Evolutionary conservation across 2,329 filamentous ascomycete species (phyloP), one percentile per base, ranked within the genome.

Genomic region (Amylocarpus encephaloides): DNA sequence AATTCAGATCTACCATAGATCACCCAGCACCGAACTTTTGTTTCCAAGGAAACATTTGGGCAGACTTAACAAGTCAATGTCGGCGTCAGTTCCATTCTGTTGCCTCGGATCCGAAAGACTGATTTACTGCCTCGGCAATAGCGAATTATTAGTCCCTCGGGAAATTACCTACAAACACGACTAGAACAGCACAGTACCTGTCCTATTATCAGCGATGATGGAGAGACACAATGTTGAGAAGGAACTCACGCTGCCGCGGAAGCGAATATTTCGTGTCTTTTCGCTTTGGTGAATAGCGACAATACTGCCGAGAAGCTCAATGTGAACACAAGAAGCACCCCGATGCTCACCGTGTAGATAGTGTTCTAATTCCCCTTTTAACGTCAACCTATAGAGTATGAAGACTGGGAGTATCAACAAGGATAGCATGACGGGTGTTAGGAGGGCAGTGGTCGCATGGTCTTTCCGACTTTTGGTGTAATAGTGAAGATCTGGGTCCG

Each of bases 131-230:
- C 34, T 36, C 34, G 3, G 12, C 15, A 36, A 40, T 18, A 15
- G 18, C n/a, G 13, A 19, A 16, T 40, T 40, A 4, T 15, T 5
- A 40, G 5, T 26, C 22, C 22, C 10, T 46, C 26, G 43, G 43
- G 36, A 46, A 22, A n/a, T 46, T 46, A 11, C 43, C 38, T 10
- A 61, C 42, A 30, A 59, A 57, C 0, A 58, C 56, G 9, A 58
- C 54, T 16, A 61, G 49, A 6, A 59, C 52, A n/a, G 55, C 59
- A 43, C 55, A 58, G 38, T 60, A 61, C 16, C 59, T 61, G 32
- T 5, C 11, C 11, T 2, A 35, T 7, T 16, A 35, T 26, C 22
- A 26, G 22, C 22, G 7, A 26, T 26, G 22, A 26, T 26, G 22
- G 22, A 26, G 22, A 26, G 4, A 4, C 7, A 26, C 22, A 26